phyloP scores from a whole-genome alignment of 768 basidiomycete genomes.

The Hygrophorus russula region DNA sequence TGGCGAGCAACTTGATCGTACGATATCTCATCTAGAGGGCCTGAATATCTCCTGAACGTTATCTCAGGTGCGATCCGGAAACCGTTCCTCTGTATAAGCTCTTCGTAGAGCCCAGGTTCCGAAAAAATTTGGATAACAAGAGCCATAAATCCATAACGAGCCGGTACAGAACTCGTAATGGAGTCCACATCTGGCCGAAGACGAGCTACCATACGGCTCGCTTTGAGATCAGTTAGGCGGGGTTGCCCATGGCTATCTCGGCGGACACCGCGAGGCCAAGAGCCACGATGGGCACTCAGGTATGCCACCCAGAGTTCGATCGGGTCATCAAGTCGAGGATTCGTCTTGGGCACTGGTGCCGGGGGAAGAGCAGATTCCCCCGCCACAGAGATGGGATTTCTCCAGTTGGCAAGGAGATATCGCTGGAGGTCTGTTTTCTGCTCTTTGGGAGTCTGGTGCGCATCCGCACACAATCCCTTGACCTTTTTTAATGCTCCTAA shows the following conservation, averaged over 20 bases:
- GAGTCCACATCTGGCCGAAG: conserved; percentile 27
- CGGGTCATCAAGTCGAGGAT: conserved; percentile 36
- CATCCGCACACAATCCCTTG: conserved; percentile 33
- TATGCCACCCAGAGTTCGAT: conserved; percentile 36
- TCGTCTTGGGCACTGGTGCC: conserved; percentile 17
- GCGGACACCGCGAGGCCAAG: conserved; percentile 38
- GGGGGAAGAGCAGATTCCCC: conserved; percentile 7
- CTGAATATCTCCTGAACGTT: conserved; percentile 20
- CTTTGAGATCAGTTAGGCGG: conserved; percentile 29
- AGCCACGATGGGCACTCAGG: conserved; percentile 29
- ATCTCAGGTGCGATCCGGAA: conserved; percentile 23
- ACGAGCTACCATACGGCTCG: conserved; percentile 37
- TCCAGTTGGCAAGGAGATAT: conserved; percentile 31
- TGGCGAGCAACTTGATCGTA: conserved; percentile 26
- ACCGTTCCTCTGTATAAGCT: conserved; percentile 21
- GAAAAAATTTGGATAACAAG: conserved; percentile 29
- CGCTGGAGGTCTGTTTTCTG: conserved; percentile 33
- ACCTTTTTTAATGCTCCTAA: conserved; percentile 27
- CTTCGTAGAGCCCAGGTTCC: conserved; percentile 26
- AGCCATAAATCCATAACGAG: conserved; percentile 28
- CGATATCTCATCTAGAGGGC: conserved; percentile 17
- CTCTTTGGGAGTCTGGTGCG: conserved; percentile 31
- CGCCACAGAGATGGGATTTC: conserved; percentile 19
- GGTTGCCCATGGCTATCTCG: conserved; percentile 26
- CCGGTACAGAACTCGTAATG: conserved; percentile 17